phyloP scores from a whole-genome alignment of 805 yeast genomes.

The Candida ovalis region DNA sequence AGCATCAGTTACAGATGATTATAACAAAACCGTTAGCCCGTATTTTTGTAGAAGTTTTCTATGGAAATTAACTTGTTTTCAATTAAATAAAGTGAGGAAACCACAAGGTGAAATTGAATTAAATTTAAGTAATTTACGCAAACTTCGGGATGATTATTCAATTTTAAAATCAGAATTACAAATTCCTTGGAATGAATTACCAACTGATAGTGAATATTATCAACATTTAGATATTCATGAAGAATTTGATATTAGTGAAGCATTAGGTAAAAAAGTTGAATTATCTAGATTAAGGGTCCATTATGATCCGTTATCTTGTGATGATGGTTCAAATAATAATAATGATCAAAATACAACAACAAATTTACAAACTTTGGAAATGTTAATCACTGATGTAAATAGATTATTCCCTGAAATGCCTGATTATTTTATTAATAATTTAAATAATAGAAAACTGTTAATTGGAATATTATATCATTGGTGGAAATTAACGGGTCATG shows the following conservation, averaged over 20 bases:
- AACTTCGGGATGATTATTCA: slow-evolving; percentile 18
- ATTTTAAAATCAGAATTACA: slow-evolving; percentile 21
- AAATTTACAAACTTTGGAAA: slow-evolving; percentile 39
- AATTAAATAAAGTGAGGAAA: slow-evolving; percentile 6
- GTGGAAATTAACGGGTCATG: slow-evolving; percentile 40
- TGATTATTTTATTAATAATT: slow-evolving; percentile 25
- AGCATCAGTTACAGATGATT: neutral
- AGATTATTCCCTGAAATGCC: slow-evolving; percentile 46
- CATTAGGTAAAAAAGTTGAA: slow-evolving; percentile 9
- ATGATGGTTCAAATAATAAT: neutral
- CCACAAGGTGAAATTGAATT: slow-evolving; percentile 8
- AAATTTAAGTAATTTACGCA: slow-evolving; percentile 14
- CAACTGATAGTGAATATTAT: slow-evolving; percentile 22
- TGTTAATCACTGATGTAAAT: slow-evolving; percentile 48
- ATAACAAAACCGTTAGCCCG: slow-evolving; percentile 1
- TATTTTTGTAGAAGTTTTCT: slow-evolving; percentile 22
- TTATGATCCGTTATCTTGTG: slow-evolving; percentile 19
- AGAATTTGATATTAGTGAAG: slow-evolving; percentile 27
- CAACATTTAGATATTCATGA: slow-evolving; percentile 2
- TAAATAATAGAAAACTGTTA: slow-evolving; percentile 26
- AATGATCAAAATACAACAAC: neutral
- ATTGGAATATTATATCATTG: slow-evolving; percentile 44
- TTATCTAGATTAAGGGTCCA: slow-evolving; percentile 15
- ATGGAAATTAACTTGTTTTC: slow-evolving; percentile 21
- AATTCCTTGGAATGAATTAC: slow-evolving; percentile 34